Conservation (phyloP, 139 green algal species). For the Tetraselmis striata region DNA sequence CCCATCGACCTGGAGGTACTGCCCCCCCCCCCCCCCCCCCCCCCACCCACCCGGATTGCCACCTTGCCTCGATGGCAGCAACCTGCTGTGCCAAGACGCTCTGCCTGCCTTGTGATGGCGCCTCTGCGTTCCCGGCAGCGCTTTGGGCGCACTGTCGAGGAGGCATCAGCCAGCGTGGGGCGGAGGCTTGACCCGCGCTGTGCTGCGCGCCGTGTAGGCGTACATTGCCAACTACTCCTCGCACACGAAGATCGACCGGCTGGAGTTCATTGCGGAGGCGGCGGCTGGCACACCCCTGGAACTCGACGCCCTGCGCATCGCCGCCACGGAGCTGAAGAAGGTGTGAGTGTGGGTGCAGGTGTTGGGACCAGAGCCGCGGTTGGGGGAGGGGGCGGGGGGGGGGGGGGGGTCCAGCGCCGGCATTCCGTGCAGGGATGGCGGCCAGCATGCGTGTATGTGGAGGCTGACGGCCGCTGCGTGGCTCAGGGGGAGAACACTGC, state of each 20-base stretch:
- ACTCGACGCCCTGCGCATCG: conserved; percentile 67
- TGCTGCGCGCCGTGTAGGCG: conserved; percentile 33
- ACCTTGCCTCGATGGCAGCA: background rate
- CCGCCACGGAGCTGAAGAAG: conserved; percentile 63
- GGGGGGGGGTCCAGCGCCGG: too few species aligned
- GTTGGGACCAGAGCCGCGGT: background rate
- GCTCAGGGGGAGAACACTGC: conserved; percentile 37
- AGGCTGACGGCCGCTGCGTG: too few species aligned
- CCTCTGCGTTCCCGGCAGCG: too few species aligned
- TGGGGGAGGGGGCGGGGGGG: too few species aligned
- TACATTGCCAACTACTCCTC: conserved; percentile 63
- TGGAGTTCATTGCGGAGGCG: conserved; percentile 67
- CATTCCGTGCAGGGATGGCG: too few species aligned
- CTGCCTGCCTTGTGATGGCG: background rate
- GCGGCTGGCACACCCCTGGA: conserved; percentile 43
- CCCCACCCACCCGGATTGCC: background rate
- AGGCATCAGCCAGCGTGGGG: too few species aligned
- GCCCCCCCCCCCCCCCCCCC: too few species aligned
- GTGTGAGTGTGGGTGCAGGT: conserved; percentile 1
- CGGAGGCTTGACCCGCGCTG: too few species aligned
- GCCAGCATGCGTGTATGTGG: too few species aligned
- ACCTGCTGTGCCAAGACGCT: background rate
- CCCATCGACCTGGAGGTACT: background rate
- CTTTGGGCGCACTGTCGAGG: too few species aligned
- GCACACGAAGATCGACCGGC: conserved; percentile 57